Base-by-base conservation (phyloP, 208 protist species). In the Wallacemonas rigidus region DNA sequence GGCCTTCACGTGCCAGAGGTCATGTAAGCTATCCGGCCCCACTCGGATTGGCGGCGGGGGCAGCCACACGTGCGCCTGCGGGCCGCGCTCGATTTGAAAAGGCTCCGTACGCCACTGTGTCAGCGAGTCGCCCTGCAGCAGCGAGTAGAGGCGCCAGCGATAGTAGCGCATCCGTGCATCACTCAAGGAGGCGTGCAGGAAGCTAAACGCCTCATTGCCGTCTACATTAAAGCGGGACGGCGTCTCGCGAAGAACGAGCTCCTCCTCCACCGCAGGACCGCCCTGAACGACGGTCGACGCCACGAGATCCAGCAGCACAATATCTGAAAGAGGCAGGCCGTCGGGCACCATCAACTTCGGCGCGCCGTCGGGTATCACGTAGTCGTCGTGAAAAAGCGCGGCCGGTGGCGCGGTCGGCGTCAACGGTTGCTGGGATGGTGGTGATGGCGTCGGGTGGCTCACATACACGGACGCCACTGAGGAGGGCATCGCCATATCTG, bases 71-170 rank as follows among this genome's bases (percentile, higher is more conserved):
- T 87, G 87, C 35, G 87, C 86, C 11, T 76, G 62, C 26, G 67
- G 51, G 2, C 76, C 71, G 15, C 76, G 84, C 73, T 92, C 87
- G 12, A 96, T 83, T 75, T 92, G 86, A 69, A 89, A 96, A 26
- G 87, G 85, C 67, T 85, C 76, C 2, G 85, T 87, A 6, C 91
- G 84, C 89, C 91, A 96, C 36, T 69, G 50, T 2, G 85, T 41
- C 38, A 93, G 65, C 2, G 75, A 86, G 69, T 94, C 91, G 14
- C 88, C 88, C 67, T 96, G 88, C 45, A 96, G 74, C 15, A 94
- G 71, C 11, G 91, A 91, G 80, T 93, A 96, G 14, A 96, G 72
- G 8, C 89, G 78, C 89, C 91, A 96, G 68, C 91, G 88, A 80
- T 96, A 96, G 81, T 96, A 96, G 26, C 91, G 60, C 71, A 89